Percentiles rank a stretch among this genome's conserved stretches.
Evolutionary conservation across 2,329 filamentous ascomycete genomes (phyloP).

Genomic region (Hypocreales sp.): DNA sequence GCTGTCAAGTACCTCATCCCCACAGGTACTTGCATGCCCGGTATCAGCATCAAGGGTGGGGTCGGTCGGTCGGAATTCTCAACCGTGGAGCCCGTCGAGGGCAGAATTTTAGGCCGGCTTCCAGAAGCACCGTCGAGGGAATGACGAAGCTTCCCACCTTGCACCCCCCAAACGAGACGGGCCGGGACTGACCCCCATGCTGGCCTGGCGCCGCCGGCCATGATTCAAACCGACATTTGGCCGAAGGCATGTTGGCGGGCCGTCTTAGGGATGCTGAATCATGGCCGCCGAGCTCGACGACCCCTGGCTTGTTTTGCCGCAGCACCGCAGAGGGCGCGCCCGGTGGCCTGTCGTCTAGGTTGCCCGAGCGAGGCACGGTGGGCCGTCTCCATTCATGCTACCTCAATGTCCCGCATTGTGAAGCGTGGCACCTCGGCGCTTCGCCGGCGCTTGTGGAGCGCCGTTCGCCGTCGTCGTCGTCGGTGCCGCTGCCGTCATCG

Average conservation of each 20-base stretch:
- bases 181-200: constrained; percentile 14
- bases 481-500: constrained; percentile 9
- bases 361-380: constrained; percentile 3
- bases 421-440: constrained; percentile 15
- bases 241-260: constrained; percentile 5
- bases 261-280: no score
- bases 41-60: no score
- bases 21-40: constrained; percentile 15
- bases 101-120: constrained; percentile 8
- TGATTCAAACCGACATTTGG: constrained; percentile 8
- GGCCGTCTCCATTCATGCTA: constrained; percentile 3
- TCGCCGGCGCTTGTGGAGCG: constrained; percentile 14
- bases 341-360: not conserved
- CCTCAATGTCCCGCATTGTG: no score
- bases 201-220: no score
- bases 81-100: not conserved
- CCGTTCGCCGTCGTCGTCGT: constrained; percentile 5
- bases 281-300: no score
- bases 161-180: no score
- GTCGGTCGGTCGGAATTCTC: no score
- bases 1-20: constrained; percentile 12
- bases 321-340: not conserved
- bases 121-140: constrained; percentile 12
- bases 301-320: not conserved
- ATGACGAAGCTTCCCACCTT: constrained; percentile 9